Evolutionary conservation across 2,329 filamentous ascomycete species (phyloP).

Genomic region (Talaromyces funiculosus): DNA sequence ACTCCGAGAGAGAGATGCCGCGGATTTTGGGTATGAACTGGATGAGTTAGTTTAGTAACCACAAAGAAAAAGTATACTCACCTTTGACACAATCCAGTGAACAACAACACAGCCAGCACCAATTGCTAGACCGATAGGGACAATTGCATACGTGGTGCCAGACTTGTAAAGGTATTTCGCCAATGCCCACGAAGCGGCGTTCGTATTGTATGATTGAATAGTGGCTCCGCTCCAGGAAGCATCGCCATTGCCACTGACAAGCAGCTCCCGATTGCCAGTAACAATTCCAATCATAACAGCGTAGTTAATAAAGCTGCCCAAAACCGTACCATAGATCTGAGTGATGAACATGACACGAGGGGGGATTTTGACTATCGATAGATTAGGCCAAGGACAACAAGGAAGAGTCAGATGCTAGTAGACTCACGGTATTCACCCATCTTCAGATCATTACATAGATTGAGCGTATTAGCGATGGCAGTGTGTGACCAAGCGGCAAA

Average conservation of each 20-base stretch:
- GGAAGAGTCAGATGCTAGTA: accelerated
- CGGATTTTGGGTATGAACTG: constrained; percentile 47
- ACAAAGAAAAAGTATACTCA: not conserved
- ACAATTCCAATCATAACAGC: constrained; percentile 14
- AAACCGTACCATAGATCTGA: constrained; percentile 13
- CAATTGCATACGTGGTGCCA: constrained; percentile 10
- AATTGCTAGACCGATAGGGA: constrained; percentile 12
- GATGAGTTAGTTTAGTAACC: not conserved
- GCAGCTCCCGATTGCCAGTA: constrained; percentile 1
- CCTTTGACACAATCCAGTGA: constrained; percentile 9
- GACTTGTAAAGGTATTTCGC: constrained; percentile 14
- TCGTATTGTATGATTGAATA: constrained; percentile 13
- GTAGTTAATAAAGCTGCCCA: constrained; percentile 14
- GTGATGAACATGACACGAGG: constrained; percentile 15
- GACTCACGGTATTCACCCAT: constrained; percentile 53
- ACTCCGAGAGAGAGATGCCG: constrained; percentile 36
- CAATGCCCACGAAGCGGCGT: constrained; percentile 13
- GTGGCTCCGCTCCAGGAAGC: constrained; percentile 15
- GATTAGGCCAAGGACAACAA: not conserved
- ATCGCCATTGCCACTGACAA: constrained; percentile 11
- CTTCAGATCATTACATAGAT: constrained; percentile 51
- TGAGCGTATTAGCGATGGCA: constrained; percentile 48
- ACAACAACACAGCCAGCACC: constrained; percentile 7
- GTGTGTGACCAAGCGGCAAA: constrained; percentile 56
- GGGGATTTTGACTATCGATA: constrained; percentile 13